Evolutionary conservation across 805 yeast genomes (phyloP).

Genomic region (Candida arabinofermentans): DNA sequence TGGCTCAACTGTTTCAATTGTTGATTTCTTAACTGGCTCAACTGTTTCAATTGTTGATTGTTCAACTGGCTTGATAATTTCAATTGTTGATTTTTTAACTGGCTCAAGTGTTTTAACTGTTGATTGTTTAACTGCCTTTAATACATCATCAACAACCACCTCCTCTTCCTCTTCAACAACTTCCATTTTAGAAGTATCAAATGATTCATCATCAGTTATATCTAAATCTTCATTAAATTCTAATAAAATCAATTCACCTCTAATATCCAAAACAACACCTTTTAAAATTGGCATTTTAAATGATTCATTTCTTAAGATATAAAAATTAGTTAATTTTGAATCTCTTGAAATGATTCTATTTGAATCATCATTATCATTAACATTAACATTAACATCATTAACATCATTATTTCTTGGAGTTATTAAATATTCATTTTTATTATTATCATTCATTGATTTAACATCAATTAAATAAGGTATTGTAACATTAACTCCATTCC

Average conservation of each 20-base stretch:
- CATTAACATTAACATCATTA: conserved; percentile 2
- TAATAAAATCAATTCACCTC: conserved; percentile 47
- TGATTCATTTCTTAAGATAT: conserved; percentile 58
- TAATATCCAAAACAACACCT: conserved; percentile 64
- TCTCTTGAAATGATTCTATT: conserved; percentile 39
- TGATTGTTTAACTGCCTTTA: too few species aligned
- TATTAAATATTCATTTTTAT: conserved; percentile 17
- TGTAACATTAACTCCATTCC: conserved; percentile 70
- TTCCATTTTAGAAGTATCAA: neutral
- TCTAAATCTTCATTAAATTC: conserved; percentile 13
- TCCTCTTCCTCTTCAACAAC: neutral
- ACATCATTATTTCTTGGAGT: conserved; percentile 8
- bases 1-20: neutral
- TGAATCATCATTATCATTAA: conserved; percentile 4
- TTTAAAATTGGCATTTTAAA: conserved; percentile 59
- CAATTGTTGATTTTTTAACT: too few species aligned
- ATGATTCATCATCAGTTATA: conserved; percentile 8
- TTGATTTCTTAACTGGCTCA: neutral
- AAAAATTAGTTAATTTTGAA: conserved; percentile 45
- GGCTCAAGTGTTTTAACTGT: too few species aligned
- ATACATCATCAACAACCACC: too few species aligned
- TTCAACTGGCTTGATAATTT: neutral
- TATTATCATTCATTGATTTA: conserved; percentile 2
- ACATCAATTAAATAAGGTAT: conserved; percentile 48
- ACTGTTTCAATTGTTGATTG: neutral